Percentiles rank a stretch among this genome's conserved stretches.
Evolutionary conservation across 192 early-diverging fungal genomes (phyloP).

Genomic region (Backusella mclennaniae): DNA sequence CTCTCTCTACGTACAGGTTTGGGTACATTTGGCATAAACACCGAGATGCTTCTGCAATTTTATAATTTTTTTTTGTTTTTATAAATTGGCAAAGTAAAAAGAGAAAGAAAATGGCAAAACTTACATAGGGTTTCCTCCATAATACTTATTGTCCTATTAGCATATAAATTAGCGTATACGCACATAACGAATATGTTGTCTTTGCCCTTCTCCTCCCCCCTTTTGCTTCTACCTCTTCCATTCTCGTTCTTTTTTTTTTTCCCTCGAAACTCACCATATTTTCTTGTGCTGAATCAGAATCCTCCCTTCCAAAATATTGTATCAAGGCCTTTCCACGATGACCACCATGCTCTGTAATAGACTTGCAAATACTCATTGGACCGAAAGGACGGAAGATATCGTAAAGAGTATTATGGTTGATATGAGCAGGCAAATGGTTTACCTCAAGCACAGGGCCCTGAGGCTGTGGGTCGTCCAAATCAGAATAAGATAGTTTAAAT

Average conservation of each 20-base stretch:
- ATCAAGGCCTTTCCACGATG: conserved; percentile 32
- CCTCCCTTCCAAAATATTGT: conserved; percentile 34
- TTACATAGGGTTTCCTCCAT: conserved; percentile 22
- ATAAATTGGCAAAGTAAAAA: background rate
- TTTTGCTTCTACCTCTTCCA: background rate
- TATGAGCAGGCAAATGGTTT: conserved; percentile 22
- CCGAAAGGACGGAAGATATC: conserved; percentile 38
- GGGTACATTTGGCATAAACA: conserved; percentile 10
- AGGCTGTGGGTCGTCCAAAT: conserved; percentile 17
- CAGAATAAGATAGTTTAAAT: conserved; percentile 20
- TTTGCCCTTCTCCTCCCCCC: background rate
- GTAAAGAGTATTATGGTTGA: conserved; percentile 26
- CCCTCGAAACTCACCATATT: conserved; percentile 25
- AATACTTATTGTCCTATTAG: conserved; percentile 12
- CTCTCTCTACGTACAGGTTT: conserved; percentile 1
- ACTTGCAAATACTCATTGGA: conserved; percentile 34
- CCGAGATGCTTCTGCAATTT: conserved; percentile 2
- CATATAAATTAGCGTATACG: background rate
- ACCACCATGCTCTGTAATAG: conserved; percentile 18
- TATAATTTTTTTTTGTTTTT: background rate
- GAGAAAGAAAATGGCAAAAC: background rate
- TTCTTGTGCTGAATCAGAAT: conserved; percentile 25
- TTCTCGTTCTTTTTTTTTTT: background rate
- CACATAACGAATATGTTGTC: background rate
- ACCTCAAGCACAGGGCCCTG: conserved; percentile 31